Percentiles rank a stretch among this genome's conserved stretches.
Evolutionary conservation across 2,329 filamentous ascomycete genomes (phyloP).

Genomic region (Dactylonectria estremocensis): DNA sequence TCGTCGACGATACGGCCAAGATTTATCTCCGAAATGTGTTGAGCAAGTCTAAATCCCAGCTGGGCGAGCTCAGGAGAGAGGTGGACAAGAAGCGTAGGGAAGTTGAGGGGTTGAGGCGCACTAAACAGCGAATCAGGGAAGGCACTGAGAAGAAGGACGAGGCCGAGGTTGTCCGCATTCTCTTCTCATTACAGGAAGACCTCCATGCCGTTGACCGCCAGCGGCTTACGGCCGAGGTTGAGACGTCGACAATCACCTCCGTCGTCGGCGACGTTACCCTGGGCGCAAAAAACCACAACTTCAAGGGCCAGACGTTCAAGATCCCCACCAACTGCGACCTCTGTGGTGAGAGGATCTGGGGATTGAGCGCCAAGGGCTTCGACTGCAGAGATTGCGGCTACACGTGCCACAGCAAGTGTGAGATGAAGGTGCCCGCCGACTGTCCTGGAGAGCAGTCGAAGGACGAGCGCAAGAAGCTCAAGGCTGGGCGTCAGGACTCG

Average conservation of each 20-base stretch:
- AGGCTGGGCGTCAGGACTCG: constrained; percentile 85
- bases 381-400: constrained; percentile 97
- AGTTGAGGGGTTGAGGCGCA: constrained; percentile 81
- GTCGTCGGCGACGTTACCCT: constrained; percentile 93
- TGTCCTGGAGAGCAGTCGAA: constrained; percentile 95
- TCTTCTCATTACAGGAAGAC: constrained; percentile 88
- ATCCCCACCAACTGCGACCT: constrained; percentile 99
- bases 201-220: constrained; percentile 88
- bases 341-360: constrained; percentile 97
- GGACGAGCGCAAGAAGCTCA: constrained; percentile 95
- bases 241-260: constrained; percentile 92
- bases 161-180: constrained; percentile 84
- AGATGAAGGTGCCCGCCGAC: constrained; percentile 98
- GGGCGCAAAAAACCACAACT: constrained; percentile 95
- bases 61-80: constrained; percentile 85
- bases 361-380: constrained; percentile 94
- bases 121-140: constrained; percentile 83
- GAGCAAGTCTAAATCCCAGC: constrained; percentile 88
- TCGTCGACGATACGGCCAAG: constrained; percentile 89
- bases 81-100: constrained; percentile 90
- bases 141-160: constrained; percentile 93
- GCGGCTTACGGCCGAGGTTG: constrained; percentile 90
- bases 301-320: constrained; percentile 99
- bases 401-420: constrained; percentile 98
- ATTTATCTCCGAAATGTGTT: constrained; percentile 93